Conservation (phyloP, 768 basidiomycete genomes). For the Psilocybe cyanescens region DNA sequence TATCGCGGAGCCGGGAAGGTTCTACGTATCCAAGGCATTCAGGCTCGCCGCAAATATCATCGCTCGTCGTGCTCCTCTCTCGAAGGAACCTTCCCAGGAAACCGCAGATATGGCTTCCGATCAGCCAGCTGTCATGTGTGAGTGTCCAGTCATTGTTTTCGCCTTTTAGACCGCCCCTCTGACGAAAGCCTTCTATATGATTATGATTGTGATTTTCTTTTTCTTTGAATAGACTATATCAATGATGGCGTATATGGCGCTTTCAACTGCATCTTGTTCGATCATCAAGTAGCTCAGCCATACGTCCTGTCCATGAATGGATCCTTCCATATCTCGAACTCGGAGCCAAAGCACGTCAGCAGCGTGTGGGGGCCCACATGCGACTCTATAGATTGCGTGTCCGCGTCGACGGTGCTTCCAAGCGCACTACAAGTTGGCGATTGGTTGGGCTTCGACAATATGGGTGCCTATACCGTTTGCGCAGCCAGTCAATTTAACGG, state of each 20-base stretch:
- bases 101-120: slow-evolving; percentile 27
- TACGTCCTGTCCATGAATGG: slow-evolving; percentile 66
- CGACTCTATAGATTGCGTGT: slow-evolving; percentile 96
- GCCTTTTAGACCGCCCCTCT: slow-evolving; percentile 29
- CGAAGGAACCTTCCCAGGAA: slow-evolving; percentile 7
- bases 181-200: slow-evolving; percentile 52
- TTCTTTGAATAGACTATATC: slow-evolving; percentile 80
- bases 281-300: slow-evolving; percentile 84
- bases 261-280: slow-evolving; percentile 97
- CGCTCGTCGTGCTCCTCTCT: slow-evolving; percentile 72
- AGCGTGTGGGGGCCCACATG: slow-evolving; percentile 99
- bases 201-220: background rate
- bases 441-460: slow-evolving; percentile 97
- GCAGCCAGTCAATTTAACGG: slow-evolving; percentile 90
- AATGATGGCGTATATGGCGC: slow-evolving; percentile 99
- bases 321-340: slow-evolving; percentile 34
- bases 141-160: slow-evolving; percentile 41
- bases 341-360: slow-evolving; percentile 49
- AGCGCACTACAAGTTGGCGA: slow-evolving; percentile 84
- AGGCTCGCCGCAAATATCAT: slow-evolving; percentile 93
- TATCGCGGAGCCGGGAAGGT: slow-evolving; percentile 95
- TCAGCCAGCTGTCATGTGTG: slow-evolving; percentile 83
- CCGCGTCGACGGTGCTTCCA: slow-evolving; percentile 63
- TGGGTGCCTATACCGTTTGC: slow-evolving; percentile 99
- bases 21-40: slow-evolving; percentile 92